phyloP scores from a whole-genome alignment of 2,329 filamentous ascomycete species.

The Metarhizium sp. region DNA sequence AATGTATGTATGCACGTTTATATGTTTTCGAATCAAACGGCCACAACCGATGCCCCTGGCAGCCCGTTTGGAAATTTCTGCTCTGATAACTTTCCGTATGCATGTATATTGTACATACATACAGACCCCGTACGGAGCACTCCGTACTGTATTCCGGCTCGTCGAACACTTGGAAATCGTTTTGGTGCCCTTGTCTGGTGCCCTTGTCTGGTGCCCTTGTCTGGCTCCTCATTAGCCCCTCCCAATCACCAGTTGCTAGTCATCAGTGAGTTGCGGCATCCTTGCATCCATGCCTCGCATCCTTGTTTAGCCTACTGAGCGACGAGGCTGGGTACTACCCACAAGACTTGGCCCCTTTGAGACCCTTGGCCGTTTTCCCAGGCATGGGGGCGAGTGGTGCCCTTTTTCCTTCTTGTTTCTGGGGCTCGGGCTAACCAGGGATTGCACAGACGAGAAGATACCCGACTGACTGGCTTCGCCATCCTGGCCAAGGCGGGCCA shows the following conservation, averaged over 20 bases:
- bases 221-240: background rate
- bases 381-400: background rate
- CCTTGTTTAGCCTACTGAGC: background rate
- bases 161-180: background rate
- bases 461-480: background rate
- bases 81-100: no score
- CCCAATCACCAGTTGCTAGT: background rate
- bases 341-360: background rate
- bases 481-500: background rate
- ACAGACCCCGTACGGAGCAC: no score
- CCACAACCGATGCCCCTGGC: no score
- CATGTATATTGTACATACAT: no score
- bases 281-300: background rate
- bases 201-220: background rate
- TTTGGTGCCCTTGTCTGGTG: background rate
- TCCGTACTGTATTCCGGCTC: background rate
- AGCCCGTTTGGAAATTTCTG: no score
- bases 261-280: background rate
- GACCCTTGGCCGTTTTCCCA: background rate
- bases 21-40: no score
- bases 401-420: background rate
- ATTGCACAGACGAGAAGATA: background rate
- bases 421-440: slow-evolving; percentile 1
- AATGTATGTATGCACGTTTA: no score
- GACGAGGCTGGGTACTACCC: background rate